These are phyloP conservation scores for Septoria petroselini DNA, from an alignment of 2,329 filamentous ascomycete species.

Conservation along the genomic window DNA sequence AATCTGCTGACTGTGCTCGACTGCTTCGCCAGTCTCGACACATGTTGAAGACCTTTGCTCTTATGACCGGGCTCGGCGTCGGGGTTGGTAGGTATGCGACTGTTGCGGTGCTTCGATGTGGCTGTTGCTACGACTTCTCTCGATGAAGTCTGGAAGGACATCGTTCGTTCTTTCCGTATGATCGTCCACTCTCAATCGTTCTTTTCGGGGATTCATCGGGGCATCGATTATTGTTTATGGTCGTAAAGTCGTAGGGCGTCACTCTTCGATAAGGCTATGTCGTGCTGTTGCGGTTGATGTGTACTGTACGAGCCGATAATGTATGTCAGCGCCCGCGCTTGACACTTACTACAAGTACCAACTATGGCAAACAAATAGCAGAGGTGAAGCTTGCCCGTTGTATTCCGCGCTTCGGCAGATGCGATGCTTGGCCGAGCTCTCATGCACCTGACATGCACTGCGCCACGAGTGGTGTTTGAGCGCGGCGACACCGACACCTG, in stretches of 20 bases:
- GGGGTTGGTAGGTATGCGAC: conserved; percentile 27
- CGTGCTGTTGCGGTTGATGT: background rate
- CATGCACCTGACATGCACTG: conserved; percentile 1
- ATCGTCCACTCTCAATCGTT: background rate
- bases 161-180: background rate
- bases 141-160: background rate
- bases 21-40: conserved; percentile 30
- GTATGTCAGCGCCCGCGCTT: conserved; percentile 10
- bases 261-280: background rate
- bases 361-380: background rate
- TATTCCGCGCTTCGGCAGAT: background rate
- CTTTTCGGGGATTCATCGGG: too few species aligned
- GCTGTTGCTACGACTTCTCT: conserved; percentile 1
- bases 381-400: background rate
- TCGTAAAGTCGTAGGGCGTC: background rate
- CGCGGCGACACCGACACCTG: conserved; percentile 3
- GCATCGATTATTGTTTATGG: too few species aligned
- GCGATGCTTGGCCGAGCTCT: background rate
- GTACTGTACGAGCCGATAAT: background rate
- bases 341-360: background rate
- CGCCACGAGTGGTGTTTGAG: background rate
- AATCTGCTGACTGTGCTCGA: conserved; percentile 25
- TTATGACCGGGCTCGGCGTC: conserved; percentile 14
- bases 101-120: conserved; percentile 16
- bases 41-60: conserved; percentile 28